phyloP scores from a whole-genome alignment of 345 rosid genomes.

The Salix dunnii region DNA sequence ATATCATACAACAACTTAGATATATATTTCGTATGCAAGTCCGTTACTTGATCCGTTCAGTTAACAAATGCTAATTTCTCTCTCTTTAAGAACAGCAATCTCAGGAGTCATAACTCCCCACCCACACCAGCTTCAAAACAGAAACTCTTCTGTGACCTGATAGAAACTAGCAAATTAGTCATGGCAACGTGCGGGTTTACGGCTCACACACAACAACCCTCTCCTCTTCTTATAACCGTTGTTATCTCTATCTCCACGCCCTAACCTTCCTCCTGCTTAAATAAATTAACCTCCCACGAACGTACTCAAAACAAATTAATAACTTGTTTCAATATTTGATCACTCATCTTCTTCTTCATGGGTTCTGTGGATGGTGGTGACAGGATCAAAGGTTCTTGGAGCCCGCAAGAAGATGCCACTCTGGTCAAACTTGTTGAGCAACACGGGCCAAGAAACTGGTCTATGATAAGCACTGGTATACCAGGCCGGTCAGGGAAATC shows the following conservation, averaged over 20 bases:
- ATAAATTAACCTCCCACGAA: neutral
- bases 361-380: conserved; percentile 17
- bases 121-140: conserved; percentile 9
- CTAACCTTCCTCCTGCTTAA: neutral
- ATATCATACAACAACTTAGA: too few species aligned
- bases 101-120: conserved; percentile 11
- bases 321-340: neutral
- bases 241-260: conserved; percentile 6
- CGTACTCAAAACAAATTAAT: neutral
- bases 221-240: conserved; percentile 21
- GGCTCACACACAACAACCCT: conserved; percentile 47
- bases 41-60: too few species aligned
- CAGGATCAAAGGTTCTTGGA: conserved; percentile 59
- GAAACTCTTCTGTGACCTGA: conserved; percentile 15
- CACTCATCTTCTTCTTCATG: neutral
- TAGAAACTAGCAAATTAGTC: conserved; percentile 28
- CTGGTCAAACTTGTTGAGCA: conserved; percentile 44
- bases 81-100: neutral
- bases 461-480: conserved; percentile 50
- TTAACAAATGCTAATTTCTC: neutral
- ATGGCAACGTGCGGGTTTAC: conserved; percentile 45
- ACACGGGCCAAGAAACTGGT: conserved; percentile 70
- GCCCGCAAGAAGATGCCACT: conserved; percentile 53
- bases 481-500: conserved; percentile 72
- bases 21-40: too few species aligned